A percentile compares a stretch with the other conserved stretches of the same genome.
phyloP scores from a whole-genome alignment of 1,284 basidiomycete genomes.

The Marasmius tenuissimus region DNA sequence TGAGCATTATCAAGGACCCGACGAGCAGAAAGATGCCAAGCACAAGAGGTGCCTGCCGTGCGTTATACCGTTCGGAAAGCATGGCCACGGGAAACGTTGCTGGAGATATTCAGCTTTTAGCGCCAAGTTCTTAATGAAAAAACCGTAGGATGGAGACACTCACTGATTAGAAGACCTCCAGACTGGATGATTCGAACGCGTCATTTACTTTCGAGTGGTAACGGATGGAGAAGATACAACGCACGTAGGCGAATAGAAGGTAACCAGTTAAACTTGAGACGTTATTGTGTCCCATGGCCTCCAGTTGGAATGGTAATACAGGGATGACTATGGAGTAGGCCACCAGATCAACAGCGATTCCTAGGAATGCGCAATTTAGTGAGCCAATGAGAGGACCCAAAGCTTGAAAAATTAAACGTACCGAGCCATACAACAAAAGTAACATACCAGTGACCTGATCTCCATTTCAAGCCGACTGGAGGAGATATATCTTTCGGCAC shows the following conservation, averaged over 20 bases:
- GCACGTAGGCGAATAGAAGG: conserved; percentile 63
- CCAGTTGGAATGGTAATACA: conserved; percentile 73
- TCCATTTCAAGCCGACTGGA: conserved; percentile 48
- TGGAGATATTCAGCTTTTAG: conserved; percentile 22
- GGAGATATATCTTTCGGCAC: neutral
- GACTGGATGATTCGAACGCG: conserved; percentile 32
- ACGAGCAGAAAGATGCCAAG: conserved; percentile 58
- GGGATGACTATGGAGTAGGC: conserved; percentile 74
- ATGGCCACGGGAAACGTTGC: conserved; percentile 72
- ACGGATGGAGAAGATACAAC: conserved; percentile 19
- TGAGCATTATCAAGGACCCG: conserved; percentile 68
- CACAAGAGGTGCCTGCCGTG: conserved; percentile 59
- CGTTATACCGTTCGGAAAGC: conserved; percentile 60
- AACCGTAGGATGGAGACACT: conserved; percentile 18
- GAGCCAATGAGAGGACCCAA: neutral
- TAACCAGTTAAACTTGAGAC: conserved; percentile 67
- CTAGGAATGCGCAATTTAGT: conserved; percentile 29
- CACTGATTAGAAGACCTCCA: conserved; percentile 49
- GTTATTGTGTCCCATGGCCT: conserved; percentile 48
- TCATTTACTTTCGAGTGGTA: neutral
- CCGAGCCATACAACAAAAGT: conserved; percentile 43
- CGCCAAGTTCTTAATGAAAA: neutral
- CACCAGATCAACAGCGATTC: conserved; percentile 61
- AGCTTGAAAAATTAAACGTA: conserved; percentile 16
- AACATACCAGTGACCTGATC: conserved; percentile 53